A percentile compares a stretch with the other conserved stretches of the same genome.
phyloP scores from a whole-genome alignment of 768 basidiomycete genomes.

The Tylopilus sp. region DNA sequence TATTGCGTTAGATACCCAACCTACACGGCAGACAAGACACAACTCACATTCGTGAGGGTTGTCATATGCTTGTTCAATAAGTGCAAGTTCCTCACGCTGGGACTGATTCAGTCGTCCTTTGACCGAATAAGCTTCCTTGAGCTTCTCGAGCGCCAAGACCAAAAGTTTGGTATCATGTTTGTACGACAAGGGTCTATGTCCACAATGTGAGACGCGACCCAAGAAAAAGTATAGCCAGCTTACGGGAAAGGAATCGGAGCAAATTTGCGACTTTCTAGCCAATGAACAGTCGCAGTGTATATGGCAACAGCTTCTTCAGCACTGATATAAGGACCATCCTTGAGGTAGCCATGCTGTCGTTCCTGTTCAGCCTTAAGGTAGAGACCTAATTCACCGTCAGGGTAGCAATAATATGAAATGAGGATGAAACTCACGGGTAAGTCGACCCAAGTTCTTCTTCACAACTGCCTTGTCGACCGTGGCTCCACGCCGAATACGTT shows the following conservation, averaged over 20 bases:
- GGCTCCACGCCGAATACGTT: conserved; percentile 94
- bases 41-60: conserved; percentile 93
- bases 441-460: conserved; percentile 97
- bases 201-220: conserved; percentile 1
- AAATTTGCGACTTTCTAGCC: conserved; percentile 97
- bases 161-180: conserved; percentile 99
- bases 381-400: conserved; percentile 46
- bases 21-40: neutral
- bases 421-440: conserved; percentile 66
- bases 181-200: conserved; percentile 81
- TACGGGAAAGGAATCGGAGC: conserved; percentile 98
- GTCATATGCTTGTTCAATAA: conserved; percentile 99
- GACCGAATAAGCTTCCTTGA: conserved; percentile 98
- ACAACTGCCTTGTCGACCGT: conserved; percentile 98
- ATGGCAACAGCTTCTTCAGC: conserved; percentile 99
- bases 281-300: conserved; percentile 97
- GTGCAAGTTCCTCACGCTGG: conserved; percentile 94
- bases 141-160: conserved; percentile 93
- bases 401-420: neutral
- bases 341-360: conserved; percentile 96
- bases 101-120: conserved; percentile 98
- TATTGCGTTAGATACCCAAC: conserved; percentile 2
- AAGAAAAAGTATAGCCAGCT: conserved; percentile 23
- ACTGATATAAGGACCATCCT: conserved; percentile 98
- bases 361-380: conserved; percentile 99